phyloP scores from a whole-genome alignment of 257 asterid species.

The Nicotiana benthamiana region DNA sequence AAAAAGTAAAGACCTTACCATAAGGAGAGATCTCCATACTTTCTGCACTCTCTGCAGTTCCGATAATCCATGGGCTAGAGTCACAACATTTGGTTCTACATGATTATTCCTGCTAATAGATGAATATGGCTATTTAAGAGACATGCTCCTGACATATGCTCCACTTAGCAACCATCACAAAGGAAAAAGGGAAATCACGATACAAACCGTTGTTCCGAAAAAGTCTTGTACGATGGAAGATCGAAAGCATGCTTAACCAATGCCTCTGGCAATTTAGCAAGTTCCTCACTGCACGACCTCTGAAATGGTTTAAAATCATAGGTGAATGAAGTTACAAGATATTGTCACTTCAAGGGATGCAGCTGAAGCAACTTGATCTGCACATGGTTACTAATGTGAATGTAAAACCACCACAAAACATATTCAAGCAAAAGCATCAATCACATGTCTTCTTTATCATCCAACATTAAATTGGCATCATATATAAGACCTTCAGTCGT shows the following conservation, averaged over 20 bases:
- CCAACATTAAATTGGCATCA: not conserved
- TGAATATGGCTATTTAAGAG: conserved; percentile 17
- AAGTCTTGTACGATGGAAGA: conserved; percentile 47
- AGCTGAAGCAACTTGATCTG: not conserved
- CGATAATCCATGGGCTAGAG: conserved; percentile 34
- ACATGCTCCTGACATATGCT: conserved; percentile 2
- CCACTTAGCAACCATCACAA: not conserved
- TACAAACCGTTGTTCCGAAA: conserved; percentile 14
- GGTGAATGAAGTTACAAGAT: not conserved
- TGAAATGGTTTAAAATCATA: conserved; percentile 22
- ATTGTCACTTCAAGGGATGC: not conserved
- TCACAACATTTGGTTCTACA: conserved; percentile 22
- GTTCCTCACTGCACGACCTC: conserved; percentile 35
- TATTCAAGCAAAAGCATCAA: not conserved
- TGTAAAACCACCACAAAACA: not conserved
- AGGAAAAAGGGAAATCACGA: not conserved
- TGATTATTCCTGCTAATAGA: conserved; percentile 28
- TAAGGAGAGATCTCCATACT: conserved; percentile 57
- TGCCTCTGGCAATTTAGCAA: conserved; percentile 31
- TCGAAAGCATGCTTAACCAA: conserved; percentile 38
- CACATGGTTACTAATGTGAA: not conserved
- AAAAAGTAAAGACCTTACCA: conserved; percentile 37
- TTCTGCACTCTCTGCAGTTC: conserved; percentile 53
- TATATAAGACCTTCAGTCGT: not conserved
- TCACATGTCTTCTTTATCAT: not conserved